These are phyloP conservation scores for Albizia julibrissin DNA, from an alignment of 306 rosid species.

Conservation along the genomic window DNA sequence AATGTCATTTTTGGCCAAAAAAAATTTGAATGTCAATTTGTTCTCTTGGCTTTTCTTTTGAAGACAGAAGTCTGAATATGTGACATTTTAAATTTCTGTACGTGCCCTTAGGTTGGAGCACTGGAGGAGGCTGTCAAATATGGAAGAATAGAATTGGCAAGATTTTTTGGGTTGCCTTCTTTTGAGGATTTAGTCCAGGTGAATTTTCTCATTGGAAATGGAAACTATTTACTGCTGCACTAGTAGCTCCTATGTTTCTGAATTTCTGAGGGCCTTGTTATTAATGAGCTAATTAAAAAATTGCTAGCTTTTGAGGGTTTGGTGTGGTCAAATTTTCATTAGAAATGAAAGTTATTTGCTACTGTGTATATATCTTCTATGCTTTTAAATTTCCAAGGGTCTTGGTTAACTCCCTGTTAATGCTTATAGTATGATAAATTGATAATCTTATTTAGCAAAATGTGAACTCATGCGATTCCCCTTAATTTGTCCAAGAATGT, in stretches of 20 bases:
- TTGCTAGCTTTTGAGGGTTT: neutral
- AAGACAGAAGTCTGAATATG: conserved; percentile 9
- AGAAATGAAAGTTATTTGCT: neutral
- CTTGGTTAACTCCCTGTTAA: neutral
- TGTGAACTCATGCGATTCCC: conserved; percentile 3
- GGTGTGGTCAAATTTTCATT: conserved; percentile 16
- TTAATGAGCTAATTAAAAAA: conserved; percentile 3
- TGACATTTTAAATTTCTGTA: conserved; percentile 14
- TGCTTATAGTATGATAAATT: conserved; percentile 14
- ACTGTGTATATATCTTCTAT: neutral
- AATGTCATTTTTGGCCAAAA: neutral
- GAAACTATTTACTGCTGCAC: conserved; percentile 7
- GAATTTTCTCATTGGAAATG: conserved; percentile 17
- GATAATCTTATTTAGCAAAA: neutral
- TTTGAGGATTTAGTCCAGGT: conserved; percentile 89
- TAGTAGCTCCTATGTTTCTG: neutral
- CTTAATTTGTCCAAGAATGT: neutral
- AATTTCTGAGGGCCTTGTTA: neutral
- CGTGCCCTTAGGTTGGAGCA: conserved; percentile 66
- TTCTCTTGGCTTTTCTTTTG: conserved; percentile 21
- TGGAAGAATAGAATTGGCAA: conserved; percentile 77
- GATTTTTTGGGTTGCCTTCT: conserved; percentile 63
- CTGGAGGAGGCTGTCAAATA: conserved; percentile 89
- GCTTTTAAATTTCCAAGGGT: neutral
- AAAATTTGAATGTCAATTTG: neutral